These are phyloP conservation scores for Trichosporon sp. DNA, from an alignment of 1,284 basidiomycete genomes.

Conservation along the genomic window DNA sequence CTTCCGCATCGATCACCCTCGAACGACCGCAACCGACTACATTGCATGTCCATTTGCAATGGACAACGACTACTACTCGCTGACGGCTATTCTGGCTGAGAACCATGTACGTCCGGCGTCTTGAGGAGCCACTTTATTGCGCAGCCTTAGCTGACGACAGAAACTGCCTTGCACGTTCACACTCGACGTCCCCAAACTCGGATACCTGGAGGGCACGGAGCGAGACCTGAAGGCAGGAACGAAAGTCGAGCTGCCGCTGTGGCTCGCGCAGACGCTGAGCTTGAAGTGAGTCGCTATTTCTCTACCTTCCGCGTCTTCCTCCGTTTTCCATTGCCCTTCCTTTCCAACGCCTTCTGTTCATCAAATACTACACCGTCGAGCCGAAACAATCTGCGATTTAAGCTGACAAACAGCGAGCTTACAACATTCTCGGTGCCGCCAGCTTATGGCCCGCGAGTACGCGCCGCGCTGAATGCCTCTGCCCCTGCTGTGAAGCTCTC, in stretches of 20 bases:
- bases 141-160: constrained; percentile 47
- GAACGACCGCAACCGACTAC: neutral
- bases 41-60: constrained; percentile 48
- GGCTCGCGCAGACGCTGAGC: constrained; percentile 77
- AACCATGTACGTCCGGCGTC: constrained; percentile 62
- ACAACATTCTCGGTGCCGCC: constrained; percentile 76
- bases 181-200: constrained; percentile 74
- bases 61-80: constrained; percentile 82
- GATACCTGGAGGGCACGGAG: constrained; percentile 76
- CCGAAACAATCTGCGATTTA: neutral
- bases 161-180: constrained; percentile 88
- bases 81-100: constrained; percentile 80
- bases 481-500: constrained; percentile 72
- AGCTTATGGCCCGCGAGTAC: constrained; percentile 68
- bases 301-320: neutral
- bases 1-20: neutral
- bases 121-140: neutral
- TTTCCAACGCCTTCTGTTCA: too few species aligned
- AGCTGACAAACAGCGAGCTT: constrained; percentile 60
- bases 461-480: constrained; percentile 78
- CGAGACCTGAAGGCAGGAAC: constrained; percentile 67
- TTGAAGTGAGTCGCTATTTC: constrained; percentile 60
- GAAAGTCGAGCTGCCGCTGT: constrained; percentile 75
- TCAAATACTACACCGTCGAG: too few species aligned
- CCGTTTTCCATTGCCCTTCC: neutral